Conservation (phyloP, 768 basidiomycete species). For the Boletus subparvulus region DNA sequence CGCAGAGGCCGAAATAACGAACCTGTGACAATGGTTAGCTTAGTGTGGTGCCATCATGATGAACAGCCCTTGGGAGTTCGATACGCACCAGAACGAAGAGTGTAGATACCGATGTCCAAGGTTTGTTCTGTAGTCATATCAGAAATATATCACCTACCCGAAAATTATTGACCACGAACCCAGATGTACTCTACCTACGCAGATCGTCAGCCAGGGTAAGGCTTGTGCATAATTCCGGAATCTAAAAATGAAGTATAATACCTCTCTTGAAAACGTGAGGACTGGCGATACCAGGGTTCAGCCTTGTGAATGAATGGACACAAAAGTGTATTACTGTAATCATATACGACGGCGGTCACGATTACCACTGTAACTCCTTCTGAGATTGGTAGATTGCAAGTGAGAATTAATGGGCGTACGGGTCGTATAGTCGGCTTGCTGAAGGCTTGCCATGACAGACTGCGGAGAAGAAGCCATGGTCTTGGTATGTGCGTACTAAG, state of each 20-base stretch:
- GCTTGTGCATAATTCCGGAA: background rate
- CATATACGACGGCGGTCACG: background rate
- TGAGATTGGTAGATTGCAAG: background rate
- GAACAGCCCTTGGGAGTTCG: background rate
- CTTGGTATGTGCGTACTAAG: background rate
- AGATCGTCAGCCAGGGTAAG: background rate
- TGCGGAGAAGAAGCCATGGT: background rate
- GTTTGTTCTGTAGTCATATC: background rate
- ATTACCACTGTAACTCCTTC: background rate
- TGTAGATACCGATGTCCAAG: background rate
- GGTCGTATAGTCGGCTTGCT: background rate
- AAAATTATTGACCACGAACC: background rate
- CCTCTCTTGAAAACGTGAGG: conserved; percentile 5
- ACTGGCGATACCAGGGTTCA: background rate
- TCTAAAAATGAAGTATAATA: background rate
- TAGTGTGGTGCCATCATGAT: background rate
- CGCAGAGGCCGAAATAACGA: conserved; percentile 1
- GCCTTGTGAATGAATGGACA: background rate
- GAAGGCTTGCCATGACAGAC: background rate
- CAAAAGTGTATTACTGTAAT: background rate
- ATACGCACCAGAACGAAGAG: background rate
- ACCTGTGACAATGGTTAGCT: background rate
- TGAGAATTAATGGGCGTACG: background rate
- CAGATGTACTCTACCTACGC: conserved; percentile 5
- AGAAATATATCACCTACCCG: background rate